Conservation (phyloP, 2,329 filamentous ascomycete species). For the Fusarium sp. region DNA sequence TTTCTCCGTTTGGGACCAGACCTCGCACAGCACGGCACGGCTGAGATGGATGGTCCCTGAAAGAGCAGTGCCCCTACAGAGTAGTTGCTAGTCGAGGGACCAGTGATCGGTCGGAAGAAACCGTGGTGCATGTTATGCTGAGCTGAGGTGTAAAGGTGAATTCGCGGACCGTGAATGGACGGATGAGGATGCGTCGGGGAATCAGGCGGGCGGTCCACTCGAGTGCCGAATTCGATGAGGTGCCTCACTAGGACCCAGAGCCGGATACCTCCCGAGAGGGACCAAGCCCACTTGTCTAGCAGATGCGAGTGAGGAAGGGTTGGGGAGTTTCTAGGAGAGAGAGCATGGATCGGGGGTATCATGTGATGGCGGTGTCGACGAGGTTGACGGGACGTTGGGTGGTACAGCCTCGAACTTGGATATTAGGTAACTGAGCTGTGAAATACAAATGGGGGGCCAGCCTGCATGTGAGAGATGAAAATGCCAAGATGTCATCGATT, state of each 20-base stretch:
- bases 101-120: constrained; percentile 19
- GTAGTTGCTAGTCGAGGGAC: background rate
- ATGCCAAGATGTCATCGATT: constrained; percentile 12
- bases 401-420: background rate
- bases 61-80: background rate
- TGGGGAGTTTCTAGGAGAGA: background rate
- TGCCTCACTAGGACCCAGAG: constrained; percentile 5
- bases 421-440: background rate
- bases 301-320: background rate
- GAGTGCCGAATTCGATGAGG: constrained; percentile 10
- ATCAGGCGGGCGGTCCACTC: constrained; percentile 15
- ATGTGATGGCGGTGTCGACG: background rate
- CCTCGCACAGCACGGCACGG: background rate
- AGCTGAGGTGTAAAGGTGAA: constrained; percentile 17
- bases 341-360: background rate
- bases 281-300: background rate
- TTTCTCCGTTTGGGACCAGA: constrained; percentile 22
- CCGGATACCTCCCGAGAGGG: constrained; percentile 7
- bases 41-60: background rate
- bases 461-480: background rate
- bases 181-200: constrained; percentile 6
- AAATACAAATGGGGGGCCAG: background rate
- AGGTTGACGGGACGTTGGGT: background rate
- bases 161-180: constrained; percentile 12
- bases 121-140: background rate